These are phyloP conservation scores for Hippophae tibetana DNA, from an alignment of 306 rosid species.

Conservation along the genomic window DNA sequence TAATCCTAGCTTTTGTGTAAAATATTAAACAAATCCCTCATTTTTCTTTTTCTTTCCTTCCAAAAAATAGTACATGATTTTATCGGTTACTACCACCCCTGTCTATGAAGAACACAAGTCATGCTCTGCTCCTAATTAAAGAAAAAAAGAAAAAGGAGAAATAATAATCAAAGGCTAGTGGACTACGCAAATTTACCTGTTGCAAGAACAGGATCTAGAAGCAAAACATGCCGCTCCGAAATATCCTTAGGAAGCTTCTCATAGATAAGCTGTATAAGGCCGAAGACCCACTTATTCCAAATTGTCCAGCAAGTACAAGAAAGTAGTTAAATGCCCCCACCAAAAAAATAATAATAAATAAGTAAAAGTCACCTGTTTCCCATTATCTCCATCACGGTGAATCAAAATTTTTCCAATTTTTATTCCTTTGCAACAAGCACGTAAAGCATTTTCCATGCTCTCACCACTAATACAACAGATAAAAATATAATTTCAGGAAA, in stretches of 20 bases:
- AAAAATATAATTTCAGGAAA: constrained; percentile 5
- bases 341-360: neutral
- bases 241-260: constrained; percentile 96
- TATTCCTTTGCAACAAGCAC: constrained; percentile 97
- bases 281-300: no score
- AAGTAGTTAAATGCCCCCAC: no score
- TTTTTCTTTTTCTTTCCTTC: no score
- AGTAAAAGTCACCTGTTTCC: constrained; percentile 65
- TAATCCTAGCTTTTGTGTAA: no score
- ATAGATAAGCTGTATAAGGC: constrained; percentile 66
- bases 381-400: constrained; percentile 94
- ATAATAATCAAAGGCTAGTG: neutral
- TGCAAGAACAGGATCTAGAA: constrained; percentile 96
- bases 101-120: no score
- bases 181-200: constrained; percentile 48
- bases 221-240: constrained; percentile 96
- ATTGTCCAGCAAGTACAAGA: no score
- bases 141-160: neutral
- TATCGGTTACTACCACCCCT: no score
- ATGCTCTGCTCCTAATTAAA: neutral
- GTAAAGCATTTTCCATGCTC: constrained; percentile 97
- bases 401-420: constrained; percentile 96
- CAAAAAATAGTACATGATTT: no score
- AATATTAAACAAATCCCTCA: no score
- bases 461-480: constrained; percentile 64